These are phyloP conservation scores for Hymenoscyphus albidus DNA, from an alignment of 2,329 filamentous ascomycete genomes.

Conservation along the genomic window DNA sequence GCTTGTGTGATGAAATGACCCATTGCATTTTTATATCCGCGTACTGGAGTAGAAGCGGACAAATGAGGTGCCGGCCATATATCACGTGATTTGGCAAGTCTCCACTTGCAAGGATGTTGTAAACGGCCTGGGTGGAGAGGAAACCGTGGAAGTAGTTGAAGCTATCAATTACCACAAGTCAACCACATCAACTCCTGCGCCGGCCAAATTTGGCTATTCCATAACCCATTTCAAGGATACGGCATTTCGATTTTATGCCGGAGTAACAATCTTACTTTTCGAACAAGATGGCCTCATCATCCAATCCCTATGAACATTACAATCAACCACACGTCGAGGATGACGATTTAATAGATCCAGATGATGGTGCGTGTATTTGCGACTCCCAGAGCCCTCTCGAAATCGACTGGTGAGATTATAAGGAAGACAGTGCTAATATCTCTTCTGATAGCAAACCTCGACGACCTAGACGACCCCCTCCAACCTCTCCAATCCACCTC, in stretches of 20 bases:
- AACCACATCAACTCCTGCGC: background rate
- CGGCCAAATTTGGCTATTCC: background rate
- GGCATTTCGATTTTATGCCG: background rate
- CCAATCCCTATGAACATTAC: constrained; percentile 54
- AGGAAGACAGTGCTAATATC: background rate
- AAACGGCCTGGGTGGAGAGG: background rate
- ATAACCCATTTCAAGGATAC: background rate
- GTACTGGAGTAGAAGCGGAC: background rate
- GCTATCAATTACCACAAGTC: background rate
- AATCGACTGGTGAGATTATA: too few relatives aligned
- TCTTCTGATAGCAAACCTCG: constrained; percentile 41
- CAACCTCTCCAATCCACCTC: constrained; percentile 65
- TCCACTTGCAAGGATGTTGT: background rate
- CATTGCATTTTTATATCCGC: background rate
- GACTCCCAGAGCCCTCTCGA: constrained; percentile 5
- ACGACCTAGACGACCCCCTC: constrained; percentile 88
- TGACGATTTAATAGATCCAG: constrained; percentile 73
- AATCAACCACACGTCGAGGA: constrained; percentile 57
- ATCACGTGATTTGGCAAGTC: background rate
- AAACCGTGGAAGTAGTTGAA: background rate
- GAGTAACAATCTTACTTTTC: background rate
- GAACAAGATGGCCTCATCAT: constrained; percentile 35
- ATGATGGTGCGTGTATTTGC: constrained; percentile 59
- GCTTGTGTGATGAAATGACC: background rate
- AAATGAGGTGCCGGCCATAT: background rate